Base-by-base conservation (phyloP, 306 rosid genomes). In the Vigna trinervia region DNA sequence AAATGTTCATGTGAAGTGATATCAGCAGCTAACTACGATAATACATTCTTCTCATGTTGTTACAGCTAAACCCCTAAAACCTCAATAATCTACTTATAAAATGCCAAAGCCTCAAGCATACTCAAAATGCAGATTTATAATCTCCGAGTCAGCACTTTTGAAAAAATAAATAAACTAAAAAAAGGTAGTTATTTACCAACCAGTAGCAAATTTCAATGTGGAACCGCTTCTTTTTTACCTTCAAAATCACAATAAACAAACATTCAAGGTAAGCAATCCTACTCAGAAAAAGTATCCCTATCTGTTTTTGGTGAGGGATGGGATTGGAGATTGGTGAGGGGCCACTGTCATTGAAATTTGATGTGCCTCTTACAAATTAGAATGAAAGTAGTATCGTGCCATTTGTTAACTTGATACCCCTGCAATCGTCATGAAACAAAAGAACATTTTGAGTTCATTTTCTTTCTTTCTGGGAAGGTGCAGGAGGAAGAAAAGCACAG, bases 251-350 rank as follows among this genome's bases (percentile, higher is more conserved):
- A 71, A 56, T 46, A 45, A 77, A 75, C 22, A 69, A 75, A 22
- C 46, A 41, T 41, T 2, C n/a, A 75, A 63, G 68, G 65, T 13
- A 62, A 63, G 14, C 51, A 11, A 69, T 62, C 52, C 58, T 61
- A 64, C 64, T 80, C 28, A 62, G 73, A 45, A 75, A 63, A 75
- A 56, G 61, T 7, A 47, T 10, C 78, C 43, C 17, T n/a, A 17
- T 84, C 53, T 41, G 65, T 58, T 66, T 83, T 38, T 52, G 63
- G 68, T 60, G 74, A 81, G 9, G 7, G 69, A 62, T 76, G 12
- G 23, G 28, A 80, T 43, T 73, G 59, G 47, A 34, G 26, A 81
- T 22, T 48, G 72, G 76, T 83, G 22, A 77, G 64, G 36, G 39
- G 41, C 8, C 76, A 83, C 6, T 32, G 47, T 39, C 71, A 46